Evolutionary conservation across 345 rosid species (phyloP), one percentile per base, ranked within the genome.

Genomic region (Durio zibethinus): DNA sequence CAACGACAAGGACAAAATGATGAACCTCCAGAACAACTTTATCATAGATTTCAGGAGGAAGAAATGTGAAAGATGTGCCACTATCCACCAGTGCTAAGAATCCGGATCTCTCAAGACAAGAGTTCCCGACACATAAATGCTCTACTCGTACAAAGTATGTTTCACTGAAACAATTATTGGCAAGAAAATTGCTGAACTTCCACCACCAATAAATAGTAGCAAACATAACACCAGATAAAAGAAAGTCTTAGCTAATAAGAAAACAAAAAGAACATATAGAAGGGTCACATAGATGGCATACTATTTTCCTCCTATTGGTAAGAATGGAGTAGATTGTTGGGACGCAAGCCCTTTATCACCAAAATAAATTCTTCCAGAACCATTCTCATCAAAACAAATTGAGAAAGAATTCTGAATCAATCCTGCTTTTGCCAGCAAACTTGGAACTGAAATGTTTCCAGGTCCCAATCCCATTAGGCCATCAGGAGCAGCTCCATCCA

Each of bases 391-490:
- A 81, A 92, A 94, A 84, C 98, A 94, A 87, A 94, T 75, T 0
- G 98, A 92, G 84, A 90, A 94, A 7, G 98, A 90, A 84, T 94
- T 90, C 29, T 79, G 82, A 63, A 90, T 82, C 64, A 94, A 80
- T 77, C 93, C 97, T 69, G 90, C 88, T 84, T 88, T 89, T 29
- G 96, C 90, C 77, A 92, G 94, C 76, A 89, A 81, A 82, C 92
- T 88, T 27, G 94, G 97, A 85, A 94, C 94, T 23, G 97, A 89
- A 76, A 89, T 83, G 31, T 89, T 93, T 53, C 90, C 86, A 66
- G 77, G 89, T 36, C 97, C 98, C 82, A 94, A 84, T 42, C 97
- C 98, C 94, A 90, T 81, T 74, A 94, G 86, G 82, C 98, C 98
- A 86, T 94, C 98, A 72, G 97, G 97, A 70, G 97, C 97, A 80